Evolutionary conservation across 2,329 filamentous ascomycete genomes (phyloP), one percentile per base, ranked within the genome.

Genomic region (Aspergillus pseudotamarii): DNA sequence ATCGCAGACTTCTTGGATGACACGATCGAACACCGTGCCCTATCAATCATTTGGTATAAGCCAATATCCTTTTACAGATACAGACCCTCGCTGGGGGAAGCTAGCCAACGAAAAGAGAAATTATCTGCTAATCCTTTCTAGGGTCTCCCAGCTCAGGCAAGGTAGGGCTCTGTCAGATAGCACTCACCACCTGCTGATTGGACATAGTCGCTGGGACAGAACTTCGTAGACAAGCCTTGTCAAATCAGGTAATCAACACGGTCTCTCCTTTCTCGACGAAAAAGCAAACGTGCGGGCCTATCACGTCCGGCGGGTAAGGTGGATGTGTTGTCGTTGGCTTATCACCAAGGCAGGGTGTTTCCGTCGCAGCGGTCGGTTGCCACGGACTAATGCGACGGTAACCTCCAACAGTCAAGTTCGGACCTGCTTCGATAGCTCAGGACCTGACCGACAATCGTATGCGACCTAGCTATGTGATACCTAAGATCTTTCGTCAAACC

Each of bases 1-100:
- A 72, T 94, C 91, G 79, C 97, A 92, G 75, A 99, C 94, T 82
- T 91, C 91, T 72, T 94, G 90, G 79, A 98, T 92, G 76, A 99
- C 93, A 81, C 95, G 92, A 66, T 90, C 84, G 75, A 97, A 99
- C 74, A 98, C 90, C 69, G 83, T 81, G 73, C 95, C 95, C 83
- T 89, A 66, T 72, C 55, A 64, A 61, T 64, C 63, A 70, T 63
- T 64, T 58, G 59, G 64, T 68, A 71, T 77, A 64, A 78, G 75
- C 68, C 54, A 67, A 64, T 46, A 57, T 69, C 57, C 62, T 64
- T 36, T 36, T n/a, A 63, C 60, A 59, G 26, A 51, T 26, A 30
- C 32, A 43, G 28, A 23, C 14, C 41, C 34, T 45, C 14, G 60
- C 28, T 10, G 32, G 48, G 8, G 54, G 26, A 48, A 56, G 56